A percentile compares a stretch with the other conserved stretches of the same genome.
Evolutionary conservation across 2,329 filamentous ascomycete species (phyloP).

Genomic region (Microcyclosporella mali): DNA sequence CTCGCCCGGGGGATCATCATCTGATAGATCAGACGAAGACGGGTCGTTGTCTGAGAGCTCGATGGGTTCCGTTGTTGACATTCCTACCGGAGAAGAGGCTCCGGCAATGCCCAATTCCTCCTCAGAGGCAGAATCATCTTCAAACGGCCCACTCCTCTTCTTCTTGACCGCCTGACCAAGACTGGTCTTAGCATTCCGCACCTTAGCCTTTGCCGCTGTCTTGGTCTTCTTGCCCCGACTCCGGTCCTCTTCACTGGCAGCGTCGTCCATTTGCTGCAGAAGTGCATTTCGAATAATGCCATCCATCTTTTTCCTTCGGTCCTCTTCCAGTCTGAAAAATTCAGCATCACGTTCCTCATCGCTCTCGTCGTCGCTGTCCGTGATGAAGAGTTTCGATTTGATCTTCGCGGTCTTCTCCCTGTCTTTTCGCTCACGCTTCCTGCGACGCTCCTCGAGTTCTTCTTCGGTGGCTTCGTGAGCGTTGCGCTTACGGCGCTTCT

Average conservation of each 20-base stretch:
- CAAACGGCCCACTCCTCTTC: slow-evolving; percentile 5
- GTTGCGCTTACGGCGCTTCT: slow-evolving; percentile 50
- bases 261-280: slow-evolving; percentile 33
- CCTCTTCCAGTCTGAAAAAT: slow-evolving; percentile 74
- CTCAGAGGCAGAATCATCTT: slow-evolving; percentile 19
- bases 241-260: slow-evolving; percentile 26
- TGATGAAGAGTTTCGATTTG: slow-evolving; percentile 78
- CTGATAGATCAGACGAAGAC: slow-evolving; percentile 7
- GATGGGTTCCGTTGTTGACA: slow-evolving; percentile 7
- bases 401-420: slow-evolving; percentile 70
- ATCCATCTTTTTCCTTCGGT: slow-evolving; percentile 53
- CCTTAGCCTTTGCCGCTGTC: slow-evolving; percentile 14
- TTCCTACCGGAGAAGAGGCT: not conserved
- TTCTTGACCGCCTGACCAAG: slow-evolving; percentile 13
- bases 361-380: slow-evolving; percentile 81
- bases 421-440: slow-evolving; percentile 59
- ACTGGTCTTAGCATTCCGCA: slow-evolving; percentile 11
- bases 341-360: slow-evolving; percentile 66
- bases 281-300: slow-evolving; percentile 46
- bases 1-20: slow-evolving; percentile 3
- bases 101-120: slow-evolving; percentile 15
- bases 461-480: slow-evolving; percentile 57
- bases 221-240: slow-evolving; percentile 21
- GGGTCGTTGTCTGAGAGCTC: slow-evolving; percentile 13
- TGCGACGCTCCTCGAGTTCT: slow-evolving; percentile 52